Conservation (phyloP, 352 stramenopile genomes). For the Globisporangium viniferum region DNA sequence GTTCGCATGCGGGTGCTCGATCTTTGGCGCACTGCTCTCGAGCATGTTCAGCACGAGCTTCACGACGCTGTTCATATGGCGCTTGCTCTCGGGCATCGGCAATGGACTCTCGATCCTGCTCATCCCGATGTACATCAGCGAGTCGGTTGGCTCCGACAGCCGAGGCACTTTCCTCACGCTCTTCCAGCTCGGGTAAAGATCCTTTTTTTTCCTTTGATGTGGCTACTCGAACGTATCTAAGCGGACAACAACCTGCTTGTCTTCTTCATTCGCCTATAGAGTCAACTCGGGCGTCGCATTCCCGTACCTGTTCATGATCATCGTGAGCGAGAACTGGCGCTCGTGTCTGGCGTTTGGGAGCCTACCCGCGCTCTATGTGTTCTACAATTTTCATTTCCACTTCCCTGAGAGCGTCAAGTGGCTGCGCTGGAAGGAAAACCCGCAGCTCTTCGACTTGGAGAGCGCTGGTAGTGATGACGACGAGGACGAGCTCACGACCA, state of each 20-base stretch:
- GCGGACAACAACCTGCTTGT: slow-evolving; percentile 1
- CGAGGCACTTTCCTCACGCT: slow-evolving; percentile 70
- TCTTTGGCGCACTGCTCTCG: slow-evolving; percentile 56
- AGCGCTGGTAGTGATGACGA: slow-evolving; percentile 24
- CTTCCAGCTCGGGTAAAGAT: slow-evolving; percentile 72
- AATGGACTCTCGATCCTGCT: slow-evolving; percentile 84
- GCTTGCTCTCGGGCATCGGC: slow-evolving; percentile 68
- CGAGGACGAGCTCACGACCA: slow-evolving; percentile 23
- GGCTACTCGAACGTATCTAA: not conserved
- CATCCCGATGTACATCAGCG: slow-evolving; percentile 88
- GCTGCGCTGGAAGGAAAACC: slow-evolving; percentile 66
- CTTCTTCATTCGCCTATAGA: slow-evolving; percentile 18
- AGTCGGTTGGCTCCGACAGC: slow-evolving; percentile 63
- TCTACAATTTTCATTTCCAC: slow-evolving; percentile 70
- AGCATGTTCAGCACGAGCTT: slow-evolving; percentile 57
- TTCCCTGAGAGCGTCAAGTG: slow-evolving; percentile 82
- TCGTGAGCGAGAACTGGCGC: slow-evolving; percentile 73
- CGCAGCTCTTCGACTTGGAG: slow-evolving; percentile 47
- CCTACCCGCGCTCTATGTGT: slow-evolving; percentile 68
- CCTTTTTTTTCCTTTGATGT: not conserved
- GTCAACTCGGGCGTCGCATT: slow-evolving; percentile 75
- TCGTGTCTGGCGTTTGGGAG: slow-evolving; percentile 69
- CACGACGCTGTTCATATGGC: slow-evolving; percentile 61
- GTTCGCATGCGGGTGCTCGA: slow-evolving; percentile 67
- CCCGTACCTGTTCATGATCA: slow-evolving; percentile 80